Percentiles rank a stretch among this genome's conserved stretches.
Evolutionary conservation across 345 rosid genomes (phyloP).

Genomic region (Heritiera fomes): DNA sequence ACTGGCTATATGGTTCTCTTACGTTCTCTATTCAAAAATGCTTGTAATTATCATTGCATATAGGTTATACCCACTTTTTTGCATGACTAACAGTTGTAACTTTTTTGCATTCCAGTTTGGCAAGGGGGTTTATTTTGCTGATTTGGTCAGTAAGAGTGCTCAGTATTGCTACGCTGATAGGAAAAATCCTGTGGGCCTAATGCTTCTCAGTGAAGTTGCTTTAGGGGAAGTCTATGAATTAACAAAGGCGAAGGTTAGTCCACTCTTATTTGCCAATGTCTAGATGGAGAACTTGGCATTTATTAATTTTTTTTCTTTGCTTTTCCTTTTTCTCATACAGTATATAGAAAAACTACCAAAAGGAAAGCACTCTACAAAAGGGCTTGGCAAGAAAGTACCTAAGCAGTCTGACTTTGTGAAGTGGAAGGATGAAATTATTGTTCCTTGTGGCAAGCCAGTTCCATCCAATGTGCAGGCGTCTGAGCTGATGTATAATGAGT

Average conservation of each 20-base stretch:
- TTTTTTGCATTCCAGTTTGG: constrained; percentile 64
- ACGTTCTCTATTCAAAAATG: constrained; percentile 22
- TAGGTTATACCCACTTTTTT: not conserved
- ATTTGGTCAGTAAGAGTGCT: constrained; percentile 97
- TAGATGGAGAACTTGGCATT: not conserved
- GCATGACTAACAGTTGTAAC: constrained; percentile 24
- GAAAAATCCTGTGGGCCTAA: constrained; percentile 80
- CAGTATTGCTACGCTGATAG: constrained; percentile 85
- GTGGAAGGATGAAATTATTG: constrained; percentile 81
- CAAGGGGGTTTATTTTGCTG: constrained; percentile 94
- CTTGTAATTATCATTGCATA: not conserved
- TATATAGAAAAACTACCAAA: constrained; percentile 83
- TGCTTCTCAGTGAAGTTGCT: constrained; percentile 92
- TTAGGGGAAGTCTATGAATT: constrained; percentile 81
- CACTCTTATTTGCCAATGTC: not conserved
- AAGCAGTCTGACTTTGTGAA: constrained; percentile 62
- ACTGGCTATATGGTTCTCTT: constrained; percentile 93
- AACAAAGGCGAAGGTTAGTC: constrained; percentile 70
- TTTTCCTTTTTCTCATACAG: constrained; percentile 32
- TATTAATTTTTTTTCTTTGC: not conserved
- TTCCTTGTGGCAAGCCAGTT: constrained; percentile 95
- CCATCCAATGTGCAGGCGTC: constrained; percentile 66
- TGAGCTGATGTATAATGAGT: constrained; percentile 91
- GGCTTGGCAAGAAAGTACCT: constrained; percentile 86
- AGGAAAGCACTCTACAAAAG: constrained; percentile 95